Percentiles rank a stretch among this genome's conserved stretches.
These are phyloP conservation scores for Solanum habrochaites DNA, from an alignment of 257 asterid species.

Conservation along the genomic window DNA sequence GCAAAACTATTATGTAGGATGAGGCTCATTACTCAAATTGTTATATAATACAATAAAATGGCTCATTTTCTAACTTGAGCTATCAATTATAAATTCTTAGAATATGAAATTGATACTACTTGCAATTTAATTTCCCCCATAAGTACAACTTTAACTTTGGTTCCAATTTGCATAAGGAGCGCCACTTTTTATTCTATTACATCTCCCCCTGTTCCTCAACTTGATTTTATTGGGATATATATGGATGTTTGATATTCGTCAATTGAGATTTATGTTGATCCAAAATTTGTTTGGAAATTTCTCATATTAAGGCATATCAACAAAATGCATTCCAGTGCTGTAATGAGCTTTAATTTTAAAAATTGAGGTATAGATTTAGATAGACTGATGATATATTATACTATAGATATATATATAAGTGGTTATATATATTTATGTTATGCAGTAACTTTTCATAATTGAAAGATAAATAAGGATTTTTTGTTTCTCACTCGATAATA, in stretches of 20 bases:
- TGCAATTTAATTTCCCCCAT: not conserved
- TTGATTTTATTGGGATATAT: not conserved
- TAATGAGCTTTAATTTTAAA: too few relatives aligned
- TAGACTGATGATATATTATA: too few relatives aligned
- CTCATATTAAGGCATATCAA: not conserved
- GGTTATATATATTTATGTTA: too few relatives aligned
- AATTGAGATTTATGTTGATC: not conserved
- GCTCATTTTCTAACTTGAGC: not conserved
- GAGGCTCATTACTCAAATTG: not conserved
- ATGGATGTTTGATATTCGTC: not conserved
- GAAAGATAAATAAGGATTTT: not conserved
- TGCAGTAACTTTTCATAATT: not conserved
- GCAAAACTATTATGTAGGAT: not conserved
- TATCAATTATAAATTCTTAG: not conserved
- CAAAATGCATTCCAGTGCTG: not conserved
- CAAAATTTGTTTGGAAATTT: not conserved
- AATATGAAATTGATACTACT: not conserved
- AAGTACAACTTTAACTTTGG: not conserved
- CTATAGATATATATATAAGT: too few relatives aligned
- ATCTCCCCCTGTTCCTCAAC: not conserved
- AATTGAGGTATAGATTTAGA: too few relatives aligned
- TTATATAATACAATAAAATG: not conserved
- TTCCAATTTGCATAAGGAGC: not conserved
- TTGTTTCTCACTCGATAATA: too few relatives aligned
- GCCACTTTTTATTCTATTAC: not conserved